phyloP scores from a whole-genome alignment of 2,329 filamentous ascomycete species.

The Arthroderma sp. region DNA sequence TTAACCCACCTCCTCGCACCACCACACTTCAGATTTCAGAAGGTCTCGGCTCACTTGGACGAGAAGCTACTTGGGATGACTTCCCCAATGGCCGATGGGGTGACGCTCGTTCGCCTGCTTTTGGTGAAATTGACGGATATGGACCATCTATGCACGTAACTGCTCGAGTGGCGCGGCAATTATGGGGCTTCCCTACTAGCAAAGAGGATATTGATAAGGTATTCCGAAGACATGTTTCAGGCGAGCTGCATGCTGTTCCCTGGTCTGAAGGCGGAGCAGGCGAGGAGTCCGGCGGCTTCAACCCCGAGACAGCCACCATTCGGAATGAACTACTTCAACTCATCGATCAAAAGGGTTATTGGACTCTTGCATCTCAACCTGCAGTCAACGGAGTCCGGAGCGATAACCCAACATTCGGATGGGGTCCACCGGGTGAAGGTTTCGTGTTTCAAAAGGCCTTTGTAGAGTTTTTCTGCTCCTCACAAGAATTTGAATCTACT shows the following conservation, averaged over 20 bases:
- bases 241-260: constrained; percentile 67
- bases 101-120: constrained; percentile 81
- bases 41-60: constrained; percentile 73
- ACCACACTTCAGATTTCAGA: constrained; percentile 90
- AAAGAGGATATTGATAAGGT: constrained; percentile 60
- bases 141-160: constrained; percentile 90
- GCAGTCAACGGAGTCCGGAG: constrained; percentile 77
- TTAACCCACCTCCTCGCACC: constrained; percentile 58
- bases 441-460: constrained; percentile 99
- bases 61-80: constrained; percentile 97
- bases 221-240: constrained; percentile 69
- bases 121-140: constrained; percentile 96
- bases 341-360: constrained; percentile 71
- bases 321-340: constrained; percentile 59
- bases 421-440: constrained; percentile 72
- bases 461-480: constrained; percentile 84
- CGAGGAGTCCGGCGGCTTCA: constrained; percentile 28
- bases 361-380: constrained; percentile 91
- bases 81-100: constrained; percentile 95
- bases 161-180: constrained; percentile 62
- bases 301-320: constrained; percentile 70
- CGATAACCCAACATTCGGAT: constrained; percentile 69
- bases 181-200: constrained; percentile 71
- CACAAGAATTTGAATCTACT: constrained; percentile 50
- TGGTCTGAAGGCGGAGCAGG: constrained; percentile 75